Conservation (phyloP, 257 asterid species). For the Verbena officinalis region DNA sequence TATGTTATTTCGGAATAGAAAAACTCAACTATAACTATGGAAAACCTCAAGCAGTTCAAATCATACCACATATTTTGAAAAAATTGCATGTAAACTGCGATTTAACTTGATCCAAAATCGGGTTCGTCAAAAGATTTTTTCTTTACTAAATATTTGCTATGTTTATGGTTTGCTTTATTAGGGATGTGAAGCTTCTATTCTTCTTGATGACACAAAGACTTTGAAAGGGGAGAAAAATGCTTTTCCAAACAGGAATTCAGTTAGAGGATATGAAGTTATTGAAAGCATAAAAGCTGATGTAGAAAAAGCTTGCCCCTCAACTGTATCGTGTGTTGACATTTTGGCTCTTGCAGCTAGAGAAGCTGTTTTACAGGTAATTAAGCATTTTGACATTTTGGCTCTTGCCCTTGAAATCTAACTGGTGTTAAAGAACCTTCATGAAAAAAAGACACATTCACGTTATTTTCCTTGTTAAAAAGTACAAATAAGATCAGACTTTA, state of each 20-base stretch:
- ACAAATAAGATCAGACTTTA: too few species aligned
- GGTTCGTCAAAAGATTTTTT: background rate
- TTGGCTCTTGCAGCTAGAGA: conserved; percentile 67
- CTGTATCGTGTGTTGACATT: conserved; percentile 45
- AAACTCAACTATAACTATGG: too few species aligned
- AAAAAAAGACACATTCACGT: too few species aligned
- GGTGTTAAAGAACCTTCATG: too few species aligned
- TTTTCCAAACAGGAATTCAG: conserved; percentile 64
- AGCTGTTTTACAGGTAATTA: conserved; percentile 54
- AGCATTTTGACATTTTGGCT: too few species aligned
- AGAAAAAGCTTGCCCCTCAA: conserved; percentile 64
- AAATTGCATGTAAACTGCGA: too few species aligned
- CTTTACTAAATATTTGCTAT: background rate
- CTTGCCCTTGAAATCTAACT: too few species aligned
- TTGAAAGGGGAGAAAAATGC: conserved; percentile 77
- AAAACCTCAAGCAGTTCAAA: too few species aligned
- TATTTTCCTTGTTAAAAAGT: too few species aligned
- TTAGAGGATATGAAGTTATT: conserved; percentile 64
- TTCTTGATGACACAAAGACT: conserved; percentile 62
- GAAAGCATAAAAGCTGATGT: conserved; percentile 64
- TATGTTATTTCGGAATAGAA: too few species aligned
- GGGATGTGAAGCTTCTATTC: conserved; percentile 88
- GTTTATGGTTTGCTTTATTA: conserved; percentile 17
- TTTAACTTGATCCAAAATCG: too few species aligned
- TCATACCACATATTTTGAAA: too few species aligned